Evolutionary conservation across 805 yeast species (phyloP).

Genomic region (Torulaspora franciscae): DNA sequence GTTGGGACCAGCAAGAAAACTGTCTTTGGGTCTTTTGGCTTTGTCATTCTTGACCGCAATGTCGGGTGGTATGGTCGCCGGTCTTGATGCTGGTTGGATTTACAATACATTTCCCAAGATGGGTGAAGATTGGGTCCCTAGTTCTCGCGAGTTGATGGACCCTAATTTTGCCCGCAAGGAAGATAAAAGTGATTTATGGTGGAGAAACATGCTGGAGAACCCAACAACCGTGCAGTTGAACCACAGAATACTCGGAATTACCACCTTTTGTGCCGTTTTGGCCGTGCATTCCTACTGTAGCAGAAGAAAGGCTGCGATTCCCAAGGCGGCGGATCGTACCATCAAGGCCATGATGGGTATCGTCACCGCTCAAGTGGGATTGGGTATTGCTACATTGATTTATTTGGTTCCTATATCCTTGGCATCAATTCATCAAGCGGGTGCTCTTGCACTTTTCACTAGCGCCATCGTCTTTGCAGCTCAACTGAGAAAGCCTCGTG

Average conservation of each 20-base stretch:
- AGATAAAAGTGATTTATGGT: constrained; percentile 69
- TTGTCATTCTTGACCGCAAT: constrained; percentile 85
- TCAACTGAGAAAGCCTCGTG: constrained; percentile 55
- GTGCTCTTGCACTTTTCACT: constrained; percentile 85
- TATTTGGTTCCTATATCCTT: constrained; percentile 88
- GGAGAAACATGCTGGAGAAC: constrained; percentile 92
- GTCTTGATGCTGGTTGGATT: constrained; percentile 93
- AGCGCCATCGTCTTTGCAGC: constrained; percentile 60
- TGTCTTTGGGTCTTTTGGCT: constrained; percentile 53
- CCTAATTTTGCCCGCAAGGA: constrained; percentile 61
- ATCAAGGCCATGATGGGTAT: constrained; percentile 74
- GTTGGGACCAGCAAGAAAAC: constrained; percentile 51
- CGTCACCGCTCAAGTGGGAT: constrained; percentile 72
- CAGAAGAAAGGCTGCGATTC: constrained; percentile 52
- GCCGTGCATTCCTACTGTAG: constrained; percentile 67
- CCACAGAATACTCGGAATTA: constrained; percentile 79
- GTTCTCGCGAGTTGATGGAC: constrained; percentile 70
- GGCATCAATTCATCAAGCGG: constrained; percentile 96
- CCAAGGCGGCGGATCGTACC: constrained; percentile 49
- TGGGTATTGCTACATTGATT: constrained; percentile 82
- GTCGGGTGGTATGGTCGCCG: constrained; percentile 98
- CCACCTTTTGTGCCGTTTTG: constrained; percentile 68
- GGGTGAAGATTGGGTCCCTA: constrained; percentile 83
- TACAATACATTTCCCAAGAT: constrained; percentile 95
- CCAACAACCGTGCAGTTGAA: constrained; percentile 93